Evolutionary conservation across 306 rosid genomes (phyloP).

Genomic region (Ormosia emarginata): DNA sequence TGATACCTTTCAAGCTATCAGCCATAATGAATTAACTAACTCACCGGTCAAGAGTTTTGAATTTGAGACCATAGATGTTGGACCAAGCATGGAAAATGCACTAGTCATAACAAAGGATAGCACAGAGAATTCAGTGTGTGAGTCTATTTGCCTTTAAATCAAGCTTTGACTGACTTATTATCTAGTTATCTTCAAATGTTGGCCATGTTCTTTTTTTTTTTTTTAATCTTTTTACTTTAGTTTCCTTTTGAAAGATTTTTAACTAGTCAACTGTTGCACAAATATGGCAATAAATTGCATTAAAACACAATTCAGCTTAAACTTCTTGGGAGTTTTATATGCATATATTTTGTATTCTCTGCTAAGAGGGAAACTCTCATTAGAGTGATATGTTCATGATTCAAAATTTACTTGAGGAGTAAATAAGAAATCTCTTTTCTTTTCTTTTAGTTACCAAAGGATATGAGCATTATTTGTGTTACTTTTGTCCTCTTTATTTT

Average conservation of each 20-base stretch:
- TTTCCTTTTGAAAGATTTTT: constrained; percentile 3
- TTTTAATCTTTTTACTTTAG: background rate
- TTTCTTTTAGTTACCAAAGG: background rate
- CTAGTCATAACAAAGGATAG: constrained; percentile 10
- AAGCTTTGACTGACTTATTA: constrained; percentile 5
- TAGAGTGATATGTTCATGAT: background rate
- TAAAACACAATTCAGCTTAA: background rate
- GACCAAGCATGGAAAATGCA: constrained; percentile 44
- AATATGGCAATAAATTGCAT: background rate
- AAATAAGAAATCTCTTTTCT: constrained; percentile 2
- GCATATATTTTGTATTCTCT: background rate
- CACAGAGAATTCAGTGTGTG: constrained; percentile 39
- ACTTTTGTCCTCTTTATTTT: background rate
- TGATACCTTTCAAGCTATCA: constrained; percentile 66
- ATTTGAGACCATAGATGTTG: constrained; percentile 61
- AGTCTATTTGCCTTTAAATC: constrained; percentile 31
- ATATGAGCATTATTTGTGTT: background rate
- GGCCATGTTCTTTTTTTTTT: background rate
- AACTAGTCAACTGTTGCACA: background rate
- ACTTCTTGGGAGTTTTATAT: background rate
- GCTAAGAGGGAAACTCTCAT: background rate
- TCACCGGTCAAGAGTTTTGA: constrained; percentile 39
- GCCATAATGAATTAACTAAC: constrained; percentile 37
- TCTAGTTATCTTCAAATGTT: background rate
- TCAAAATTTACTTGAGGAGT: background rate